Evolutionary conservation across 2,329 filamentous ascomycete species (phyloP), one percentile per base, ranked within the genome.

Genomic region (Aspergillus persii): DNA sequence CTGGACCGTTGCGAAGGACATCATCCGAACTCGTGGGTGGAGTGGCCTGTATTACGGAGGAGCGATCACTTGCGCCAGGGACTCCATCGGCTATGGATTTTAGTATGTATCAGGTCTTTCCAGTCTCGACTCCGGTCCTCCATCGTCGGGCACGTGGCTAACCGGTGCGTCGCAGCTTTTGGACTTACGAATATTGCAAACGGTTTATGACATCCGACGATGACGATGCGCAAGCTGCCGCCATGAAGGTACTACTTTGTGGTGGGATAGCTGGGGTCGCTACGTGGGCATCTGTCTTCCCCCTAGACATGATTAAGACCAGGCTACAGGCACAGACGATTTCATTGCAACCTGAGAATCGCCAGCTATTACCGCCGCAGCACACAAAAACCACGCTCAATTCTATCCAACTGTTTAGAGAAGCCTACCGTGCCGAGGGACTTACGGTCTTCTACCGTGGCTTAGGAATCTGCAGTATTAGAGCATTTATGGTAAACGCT

Each of bases 1-100:
- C 61, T 89, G 84, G 84, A 74, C 73, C 3, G 86, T 95, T 56
- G 82, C 87, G 2, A 84, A 81, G 54, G 80, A 86, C 26, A 85
- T 91, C 29, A 79, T 87, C 68, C 80, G 75, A 39, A 77, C 73
- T 1, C 86, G 89, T 3, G 80, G 88, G 0, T 57, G 91, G 3
- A 80, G 82, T 44, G 93, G 92, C 0, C 76, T 97, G 26, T 97
- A 96, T 71, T 84, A 87, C 62, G 94, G 92, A 23, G 94, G 94
- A 23, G 81, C 79, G 0, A 86, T 97, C 15, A 98, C 94, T 0
- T 91, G 89, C 55, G 72, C 94, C 46, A 83, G 94, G 53, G 94
- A 98, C 76, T 89, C 89, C 59, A 84, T 97, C 57, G 94, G 94
- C n/a, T 98, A 97, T 76, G 94, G 93, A 0, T 97, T 97, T 75